These are phyloP conservation scores for Ilyonectria sp. DNA, from an alignment of 2,329 filamentous ascomycete species.

Conservation along the genomic window DNA sequence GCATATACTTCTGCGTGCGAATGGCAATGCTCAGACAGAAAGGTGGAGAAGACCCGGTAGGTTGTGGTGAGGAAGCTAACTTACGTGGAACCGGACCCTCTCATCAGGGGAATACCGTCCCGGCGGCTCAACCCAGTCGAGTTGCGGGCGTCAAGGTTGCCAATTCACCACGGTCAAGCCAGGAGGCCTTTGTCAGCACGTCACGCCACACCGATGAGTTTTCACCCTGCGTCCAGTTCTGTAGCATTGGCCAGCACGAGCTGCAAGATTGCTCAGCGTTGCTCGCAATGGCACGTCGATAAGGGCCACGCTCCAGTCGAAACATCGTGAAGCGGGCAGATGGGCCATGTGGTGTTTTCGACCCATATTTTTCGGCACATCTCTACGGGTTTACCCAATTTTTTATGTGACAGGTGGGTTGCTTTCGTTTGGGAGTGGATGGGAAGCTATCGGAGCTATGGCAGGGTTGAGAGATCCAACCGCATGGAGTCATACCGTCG, in stretches of 20 bases:
- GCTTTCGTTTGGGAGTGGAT: slow-evolving; percentile 8
- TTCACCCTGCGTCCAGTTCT: not conserved
- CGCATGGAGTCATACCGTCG: slow-evolving; percentile 21
- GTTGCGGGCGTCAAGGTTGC: not conserved
- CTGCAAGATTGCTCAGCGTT: slow-evolving; percentile 17
- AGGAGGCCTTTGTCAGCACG: slow-evolving; percentile 13
- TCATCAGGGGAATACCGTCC: slow-evolving; percentile 5
- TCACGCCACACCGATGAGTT: slow-evolving; percentile 17
- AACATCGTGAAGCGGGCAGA: slow-evolving; percentile 15
- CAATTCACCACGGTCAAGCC: not conserved
- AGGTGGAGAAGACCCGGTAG: too few relatives aligned
- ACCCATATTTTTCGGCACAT: slow-evolving; percentile 30
- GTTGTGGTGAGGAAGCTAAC: slow-evolving; percentile 17
- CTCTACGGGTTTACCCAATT: slow-evolving; percentile 4
- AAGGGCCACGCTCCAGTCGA: not conserved
- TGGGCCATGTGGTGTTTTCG: slow-evolving; percentile 11
- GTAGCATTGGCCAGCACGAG: not conserved
- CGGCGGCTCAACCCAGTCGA: not conserved
- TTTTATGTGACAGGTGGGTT: slow-evolving; percentile 19
- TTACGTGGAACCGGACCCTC: slow-evolving; percentile 4
- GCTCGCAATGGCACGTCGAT: not conserved
- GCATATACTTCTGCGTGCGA: too few relatives aligned
- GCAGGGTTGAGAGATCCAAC: slow-evolving; percentile 17
- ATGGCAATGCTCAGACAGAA: too few relatives aligned
- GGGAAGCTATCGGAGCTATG: slow-evolving; percentile 12